Percentiles rank a stretch among this genome's conserved stretches.
Evolutionary conservation across 306 rosid species (phyloP).

Genomic region (Rosa persica): DNA sequence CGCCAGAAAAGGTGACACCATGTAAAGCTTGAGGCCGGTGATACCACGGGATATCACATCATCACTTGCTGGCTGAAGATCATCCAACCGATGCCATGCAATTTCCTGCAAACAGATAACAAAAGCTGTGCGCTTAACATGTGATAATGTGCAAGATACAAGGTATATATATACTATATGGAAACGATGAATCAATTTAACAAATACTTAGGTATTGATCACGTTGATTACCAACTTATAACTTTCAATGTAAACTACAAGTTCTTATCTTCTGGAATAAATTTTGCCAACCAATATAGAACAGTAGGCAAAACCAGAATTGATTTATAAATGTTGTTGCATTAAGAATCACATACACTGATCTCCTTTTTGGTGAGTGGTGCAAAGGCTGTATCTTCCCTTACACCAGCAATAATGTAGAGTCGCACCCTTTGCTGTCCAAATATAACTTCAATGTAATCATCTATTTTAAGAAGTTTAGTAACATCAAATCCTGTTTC

Average conservation of each 20-base stretch:
- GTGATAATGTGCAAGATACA: slow-evolving; percentile 4
- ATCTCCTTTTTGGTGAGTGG: slow-evolving; percentile 83
- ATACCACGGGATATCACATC: slow-evolving; percentile 94
- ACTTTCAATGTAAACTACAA: neutral
- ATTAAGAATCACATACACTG: slow-evolving; percentile 65
- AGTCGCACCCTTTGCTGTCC: slow-evolving; percentile 98
- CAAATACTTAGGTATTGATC: neutral
- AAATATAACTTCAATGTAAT: slow-evolving; percentile 69
- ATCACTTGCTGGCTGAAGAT: slow-evolving; percentile 71
- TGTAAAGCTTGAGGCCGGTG: slow-evolving; percentile 94
- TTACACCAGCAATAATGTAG: slow-evolving; percentile 87
- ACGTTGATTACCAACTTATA: neutral
- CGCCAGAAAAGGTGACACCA: slow-evolving; percentile 95
- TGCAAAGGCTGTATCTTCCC: slow-evolving; percentile 81
- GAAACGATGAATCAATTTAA: neutral
- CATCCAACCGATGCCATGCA: slow-evolving; percentile 95
- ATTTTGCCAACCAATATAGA: neutral
- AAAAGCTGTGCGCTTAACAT: slow-evolving; percentile 28
- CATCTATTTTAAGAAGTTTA: slow-evolving; percentile 54
- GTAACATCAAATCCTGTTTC: slow-evolving; percentile 95
- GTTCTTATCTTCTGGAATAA: neutral
- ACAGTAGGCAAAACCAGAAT: neutral
- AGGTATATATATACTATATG: neutral
- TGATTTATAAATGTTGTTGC: neutral
- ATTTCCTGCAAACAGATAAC: slow-evolving; percentile 69